Base-by-base conservation (phyloP, 2,329 filamentous ascomycete species). In the Clarireedia sp. region DNA sequence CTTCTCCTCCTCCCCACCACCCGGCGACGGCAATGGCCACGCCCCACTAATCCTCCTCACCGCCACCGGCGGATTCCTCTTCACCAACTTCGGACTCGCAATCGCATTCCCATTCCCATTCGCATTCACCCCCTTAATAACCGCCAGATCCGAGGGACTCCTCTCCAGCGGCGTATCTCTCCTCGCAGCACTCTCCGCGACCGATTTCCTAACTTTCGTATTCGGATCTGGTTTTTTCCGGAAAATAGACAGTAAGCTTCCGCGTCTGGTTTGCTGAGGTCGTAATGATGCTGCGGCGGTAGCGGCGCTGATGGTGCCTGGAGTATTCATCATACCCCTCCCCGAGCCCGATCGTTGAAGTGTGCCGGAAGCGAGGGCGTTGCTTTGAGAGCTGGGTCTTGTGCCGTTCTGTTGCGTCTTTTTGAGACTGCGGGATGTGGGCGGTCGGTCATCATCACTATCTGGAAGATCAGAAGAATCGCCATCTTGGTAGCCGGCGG, bases 81-180 rank as follows among this genome's bases (percentile, higher is more conserved):
- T 77, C 59, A 79, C 76, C 10, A 80, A 65, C 59, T 74, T 77
- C 1, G 72, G 72, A 36, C 38, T 44, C 26, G 21, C 19, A 5
- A n/a, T 12, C 33, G 19, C 24, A 33, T 46, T 41, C 41, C 29
- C 29, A 33, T 5, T 45, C 49, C 21, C 43, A 19, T 40, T 48
- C 50, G 16, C 43, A 19, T 40, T 54, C 53, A 9, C 54, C 26
- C 17, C 26, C 41, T 41, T 41, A 6, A 41, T n/a, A 41, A 17
- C 19, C 7, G 38, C 33, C 3, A 83, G 73, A 64, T 85, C 77
- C 6, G 74, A 72, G n/a, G 72, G 66, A 59, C 74, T 80, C 33
- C 82, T 76, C 67, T 87, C 83, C 1, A 86, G 72, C 19, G 74
- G 76, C 0, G 81, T 85, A 60, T 87, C 84, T 51, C 78, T 75